Evolutionary conservation across 768 basidiomycete genomes (phyloP).

Genomic region (Podaxis sp.): DNA sequence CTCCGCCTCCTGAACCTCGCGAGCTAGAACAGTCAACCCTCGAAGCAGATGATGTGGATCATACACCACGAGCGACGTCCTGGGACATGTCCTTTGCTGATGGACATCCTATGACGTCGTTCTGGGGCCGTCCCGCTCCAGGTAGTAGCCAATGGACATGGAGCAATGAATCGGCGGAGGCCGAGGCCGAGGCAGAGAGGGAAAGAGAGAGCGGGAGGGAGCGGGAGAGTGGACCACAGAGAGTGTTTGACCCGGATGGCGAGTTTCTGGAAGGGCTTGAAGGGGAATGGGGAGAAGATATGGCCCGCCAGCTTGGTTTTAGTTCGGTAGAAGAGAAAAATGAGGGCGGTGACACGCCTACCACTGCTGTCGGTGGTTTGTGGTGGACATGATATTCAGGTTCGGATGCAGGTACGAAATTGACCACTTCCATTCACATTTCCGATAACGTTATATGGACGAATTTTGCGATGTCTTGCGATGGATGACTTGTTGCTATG

Average conservation of each 20-base stretch:
- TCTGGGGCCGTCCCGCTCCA: slow-evolving; percentile 3
- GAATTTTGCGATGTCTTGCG: background rate
- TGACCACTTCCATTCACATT: background rate
- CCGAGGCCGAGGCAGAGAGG: background rate
- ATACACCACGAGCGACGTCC: slow-evolving; percentile 5
- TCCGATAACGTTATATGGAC: background rate
- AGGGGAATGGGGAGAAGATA: slow-evolving; percentile 13
- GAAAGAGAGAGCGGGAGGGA: background rate
- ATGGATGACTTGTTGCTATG: background rate
- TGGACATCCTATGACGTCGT: background rate
- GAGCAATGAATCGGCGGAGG: slow-evolving; percentile 4
- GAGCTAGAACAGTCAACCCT: background rate
- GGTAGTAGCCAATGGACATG: slow-evolving; percentile 7
- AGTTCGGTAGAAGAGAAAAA: slow-evolving; percentile 5
- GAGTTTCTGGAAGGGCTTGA: slow-evolving; percentile 13
- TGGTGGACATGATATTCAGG: slow-evolving; percentile 2
- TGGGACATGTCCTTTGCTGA: slow-evolving; percentile 9
- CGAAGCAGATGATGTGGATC: background rate
- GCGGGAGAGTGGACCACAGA: background rate
- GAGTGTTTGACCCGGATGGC: slow-evolving; percentile 14
- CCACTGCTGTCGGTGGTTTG: background rate
- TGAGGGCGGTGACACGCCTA: slow-evolving; percentile 1
- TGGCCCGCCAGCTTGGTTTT: slow-evolving; percentile 9
- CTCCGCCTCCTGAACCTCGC: slow-evolving; percentile 7
- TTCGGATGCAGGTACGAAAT: background rate